Evolutionary conservation across 805 yeast species (phyloP).

Genomic region (Saturnispora bothae): DNA sequence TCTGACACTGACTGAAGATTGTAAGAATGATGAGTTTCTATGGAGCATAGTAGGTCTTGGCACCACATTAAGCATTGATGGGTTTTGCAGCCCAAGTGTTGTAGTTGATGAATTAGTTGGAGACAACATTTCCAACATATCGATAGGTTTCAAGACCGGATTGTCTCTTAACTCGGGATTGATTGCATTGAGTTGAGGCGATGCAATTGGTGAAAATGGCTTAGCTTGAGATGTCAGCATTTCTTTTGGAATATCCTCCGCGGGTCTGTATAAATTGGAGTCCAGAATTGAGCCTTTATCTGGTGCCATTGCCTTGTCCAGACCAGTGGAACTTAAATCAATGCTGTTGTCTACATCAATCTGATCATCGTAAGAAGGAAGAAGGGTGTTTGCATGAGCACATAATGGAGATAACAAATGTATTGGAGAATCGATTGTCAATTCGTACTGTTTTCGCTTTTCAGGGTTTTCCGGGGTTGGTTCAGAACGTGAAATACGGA

Average conservation of each 20-base stretch:
- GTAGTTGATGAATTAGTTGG: conserved; percentile 24
- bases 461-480: conserved; percentile 32
- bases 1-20: not conserved
- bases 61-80: conserved; percentile 16
- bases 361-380: conserved; percentile 53
- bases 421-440: conserved; percentile 89
- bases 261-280: conserved; percentile 48
- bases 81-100: conserved; percentile 45
- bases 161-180: conserved; percentile 20
- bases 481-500: conserved; percentile 64
- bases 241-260: conserved; percentile 31
- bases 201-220: conserved; percentile 40
- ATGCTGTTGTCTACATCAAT: conserved; percentile 11
- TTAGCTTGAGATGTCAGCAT: conserved; percentile 55
- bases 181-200: conserved; percentile 24
- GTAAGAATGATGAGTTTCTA: not conserved
- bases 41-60: not conserved
- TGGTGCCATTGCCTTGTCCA: conserved; percentile 23
- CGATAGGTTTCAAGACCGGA: conserved; percentile 12
- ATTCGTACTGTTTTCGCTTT: conserved; percentile 86
- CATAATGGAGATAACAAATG: conserved; percentile 69
- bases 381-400: conserved; percentile 67
- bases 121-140: conserved; percentile 10
- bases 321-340: not conserved
- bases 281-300: conserved; percentile 22